Evolutionary conservation across 2,329 filamentous ascomycete genomes (phyloP).

Genomic region (Aphanoascus verrucosus): DNA sequence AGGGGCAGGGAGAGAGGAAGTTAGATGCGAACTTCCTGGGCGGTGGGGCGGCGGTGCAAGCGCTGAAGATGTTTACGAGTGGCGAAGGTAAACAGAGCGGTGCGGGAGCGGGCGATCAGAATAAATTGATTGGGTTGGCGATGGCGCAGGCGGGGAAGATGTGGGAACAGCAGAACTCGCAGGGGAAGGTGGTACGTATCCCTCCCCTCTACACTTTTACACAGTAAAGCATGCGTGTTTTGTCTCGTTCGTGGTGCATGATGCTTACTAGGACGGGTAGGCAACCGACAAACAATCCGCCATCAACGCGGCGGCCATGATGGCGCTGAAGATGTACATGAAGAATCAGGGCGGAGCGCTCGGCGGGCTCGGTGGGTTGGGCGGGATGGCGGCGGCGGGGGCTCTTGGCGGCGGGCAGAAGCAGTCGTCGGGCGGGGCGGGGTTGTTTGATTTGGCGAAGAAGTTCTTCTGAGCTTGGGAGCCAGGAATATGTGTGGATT

Average conservation of each 20-base stretch:
- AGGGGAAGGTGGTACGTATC: constrained; percentile 42
- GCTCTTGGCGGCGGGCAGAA: background rate
- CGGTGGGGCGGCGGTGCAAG: constrained; percentile 45
- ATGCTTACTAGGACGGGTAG: constrained; percentile 16
- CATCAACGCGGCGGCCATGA: constrained; percentile 68
- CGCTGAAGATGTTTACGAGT: constrained; percentile 61
- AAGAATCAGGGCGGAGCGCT: constrained; percentile 55
- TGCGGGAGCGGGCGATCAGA: constrained; percentile 50
- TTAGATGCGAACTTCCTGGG: constrained; percentile 38
- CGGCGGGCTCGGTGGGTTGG: constrained; percentile 44
- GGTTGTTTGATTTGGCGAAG: constrained; percentile 12
- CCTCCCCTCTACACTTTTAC: background rate
- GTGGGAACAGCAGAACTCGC: constrained; percentile 49
- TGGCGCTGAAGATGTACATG: constrained; percentile 84
- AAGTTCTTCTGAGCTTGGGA: constrained; percentile 30
- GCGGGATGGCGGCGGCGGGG: background rate
- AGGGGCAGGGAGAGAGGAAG: constrained; percentile 30
- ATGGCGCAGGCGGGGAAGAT: constrained; percentile 81
- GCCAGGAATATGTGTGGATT: too few species aligned
- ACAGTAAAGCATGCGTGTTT: too few species aligned
- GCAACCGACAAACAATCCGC: constrained; percentile 67
- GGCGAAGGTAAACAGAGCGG: constrained; percentile 21
- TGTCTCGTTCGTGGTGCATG: background rate
- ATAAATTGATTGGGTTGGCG: constrained; percentile 70
- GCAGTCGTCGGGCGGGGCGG: constrained; percentile 6